Evolutionary conservation across 257 asterid genomes (phyloP), one percentile per base, ranked within the genome.

Genomic region (Solanum chilense): DNA sequence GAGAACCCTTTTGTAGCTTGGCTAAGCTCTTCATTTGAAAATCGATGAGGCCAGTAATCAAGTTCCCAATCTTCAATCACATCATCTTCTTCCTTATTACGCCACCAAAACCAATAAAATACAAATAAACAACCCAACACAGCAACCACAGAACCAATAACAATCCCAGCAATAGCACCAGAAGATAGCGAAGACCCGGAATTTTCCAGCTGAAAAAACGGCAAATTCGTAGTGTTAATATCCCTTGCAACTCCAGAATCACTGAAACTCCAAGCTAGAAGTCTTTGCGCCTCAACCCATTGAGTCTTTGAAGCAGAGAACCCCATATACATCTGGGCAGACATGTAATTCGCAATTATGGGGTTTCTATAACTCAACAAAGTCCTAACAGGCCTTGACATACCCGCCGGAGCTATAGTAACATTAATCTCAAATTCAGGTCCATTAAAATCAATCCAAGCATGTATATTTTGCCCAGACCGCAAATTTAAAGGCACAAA

Each of bases 21-120:
- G 49, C 81, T 87, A 10, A 95, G 93, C 88, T 95, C 98, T 76
- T 91, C 94, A 8, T 93, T 93, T 0, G 98, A 94, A 84, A 91
- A 93, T 66, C 96, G 90, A 80, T 94, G 98, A 49, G 98, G 98
- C 98, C 98, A 95, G 87, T 91, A 94, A 88, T 95, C 98, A 86
- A 93, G 92, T 88, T 95, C 98, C 98, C 98, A 95, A 88, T 95
- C 98, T 89, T 95, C 98, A 37, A 94, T 90, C 14, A 82, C 92
- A 69, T 93, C 96, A 14, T 92, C 95, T 12, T 93, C 97, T 74
- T 91, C 91, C 77, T 64, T 82, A 11, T 29, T 86, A 16, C 44
- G 39, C 74, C 85, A 87, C 98, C 93, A 92, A 90, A 93, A 90
- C 95, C 95, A 94, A 86, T 88, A 94, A 74, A 88, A 69, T 42